phyloP scores from a whole-genome alignment of 805 yeast species.

The Wickerhamomyces chaumierensis region DNA sequence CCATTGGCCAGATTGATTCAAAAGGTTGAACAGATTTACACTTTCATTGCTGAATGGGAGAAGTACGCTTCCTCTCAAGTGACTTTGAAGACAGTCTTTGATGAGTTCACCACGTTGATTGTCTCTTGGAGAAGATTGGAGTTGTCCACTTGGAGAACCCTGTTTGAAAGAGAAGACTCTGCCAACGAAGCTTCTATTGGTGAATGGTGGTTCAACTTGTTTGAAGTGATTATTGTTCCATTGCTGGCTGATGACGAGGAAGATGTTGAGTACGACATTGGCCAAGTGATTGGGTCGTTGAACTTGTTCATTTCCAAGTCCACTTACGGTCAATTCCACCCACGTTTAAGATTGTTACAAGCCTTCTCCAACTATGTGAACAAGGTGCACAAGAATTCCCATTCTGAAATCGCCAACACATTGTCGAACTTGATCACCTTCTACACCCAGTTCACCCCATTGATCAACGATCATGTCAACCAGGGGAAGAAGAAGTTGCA shows the following conservation, averaged over 20 bases:
- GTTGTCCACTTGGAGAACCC: conserved; percentile 70
- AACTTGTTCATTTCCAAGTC: conserved; percentile 69
- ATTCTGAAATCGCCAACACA: conserved; percentile 23
- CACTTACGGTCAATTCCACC: conserved; percentile 59
- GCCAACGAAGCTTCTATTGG: conserved; percentile 40
- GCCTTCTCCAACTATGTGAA: conserved; percentile 53
- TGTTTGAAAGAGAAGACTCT: conserved; percentile 56
- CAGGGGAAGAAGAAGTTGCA: conserved; percentile 44
- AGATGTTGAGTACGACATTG: conserved; percentile 20
- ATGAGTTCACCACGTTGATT: conserved; percentile 51
- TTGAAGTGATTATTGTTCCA: conserved; percentile 60
- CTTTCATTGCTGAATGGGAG: conserved; percentile 85
- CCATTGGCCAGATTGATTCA: conserved; percentile 72
- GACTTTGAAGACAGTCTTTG: conserved; percentile 44
- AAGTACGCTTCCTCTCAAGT: conserved; percentile 77
- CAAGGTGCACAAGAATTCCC: conserved; percentile 16
- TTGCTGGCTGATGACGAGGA: conserved; percentile 22
- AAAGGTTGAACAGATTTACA: conserved; percentile 79
- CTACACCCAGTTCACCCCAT: conserved; percentile 52
- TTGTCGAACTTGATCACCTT: conserved; percentile 48
- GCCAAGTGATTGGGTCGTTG: conserved; percentile 42
- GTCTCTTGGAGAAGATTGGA: conserved; percentile 90
- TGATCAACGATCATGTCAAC: conserved; percentile 33
- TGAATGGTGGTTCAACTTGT: conserved; percentile 87
- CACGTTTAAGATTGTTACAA: conserved; percentile 46